Conservation (phyloP, 2,329 filamentous ascomycete species). For the Cordyceps cicadae region DNA sequence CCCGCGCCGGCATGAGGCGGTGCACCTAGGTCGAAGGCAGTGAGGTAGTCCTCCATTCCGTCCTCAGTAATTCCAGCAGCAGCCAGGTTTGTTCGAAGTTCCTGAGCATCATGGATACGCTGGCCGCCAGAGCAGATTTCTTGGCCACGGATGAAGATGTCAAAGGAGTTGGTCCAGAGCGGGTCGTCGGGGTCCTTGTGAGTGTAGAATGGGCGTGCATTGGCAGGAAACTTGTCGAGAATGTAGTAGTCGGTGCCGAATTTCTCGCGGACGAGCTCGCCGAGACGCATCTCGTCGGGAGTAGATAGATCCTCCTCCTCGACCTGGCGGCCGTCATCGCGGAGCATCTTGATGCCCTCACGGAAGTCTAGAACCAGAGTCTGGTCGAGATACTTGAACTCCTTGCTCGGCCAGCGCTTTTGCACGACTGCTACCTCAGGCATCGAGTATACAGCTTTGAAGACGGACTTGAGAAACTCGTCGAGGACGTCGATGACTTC, state of each 20-base stretch:
- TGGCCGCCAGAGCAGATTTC: constrained; percentile 90
- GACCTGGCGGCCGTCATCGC: constrained; percentile 71
- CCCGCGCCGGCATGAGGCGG: constrained; percentile 86
- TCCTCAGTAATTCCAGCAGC: constrained; percentile 66
- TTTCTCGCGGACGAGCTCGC: constrained; percentile 76
- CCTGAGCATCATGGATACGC: constrained; percentile 73
- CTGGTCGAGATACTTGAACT: constrained; percentile 78
- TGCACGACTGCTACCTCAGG: constrained; percentile 73
- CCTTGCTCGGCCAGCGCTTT: constrained; percentile 75
- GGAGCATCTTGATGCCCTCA: constrained; percentile 73
- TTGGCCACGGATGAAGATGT: constrained; percentile 88
- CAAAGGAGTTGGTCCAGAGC: constrained; percentile 80
- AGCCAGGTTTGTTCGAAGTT: constrained; percentile 71
- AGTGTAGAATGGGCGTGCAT: constrained; percentile 83
- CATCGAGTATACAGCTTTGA: constrained; percentile 33
- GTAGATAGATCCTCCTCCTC: constrained; percentile 73
- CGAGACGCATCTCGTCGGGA: constrained; percentile 77
- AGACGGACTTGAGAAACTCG: constrained; percentile 68
- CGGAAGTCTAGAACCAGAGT: constrained; percentile 75
- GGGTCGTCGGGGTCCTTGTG: constrained; percentile 71
- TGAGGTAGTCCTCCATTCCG: constrained; percentile 85
- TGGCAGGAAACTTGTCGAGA: constrained; percentile 82
- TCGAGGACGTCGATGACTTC: constrained; percentile 77
- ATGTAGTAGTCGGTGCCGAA: constrained; percentile 88
- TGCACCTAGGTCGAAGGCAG: constrained; percentile 79